These are phyloP conservation scores for Fusarium sp. DNA, from an alignment of 2,329 filamentous ascomycete species.

Conservation along the genomic window DNA sequence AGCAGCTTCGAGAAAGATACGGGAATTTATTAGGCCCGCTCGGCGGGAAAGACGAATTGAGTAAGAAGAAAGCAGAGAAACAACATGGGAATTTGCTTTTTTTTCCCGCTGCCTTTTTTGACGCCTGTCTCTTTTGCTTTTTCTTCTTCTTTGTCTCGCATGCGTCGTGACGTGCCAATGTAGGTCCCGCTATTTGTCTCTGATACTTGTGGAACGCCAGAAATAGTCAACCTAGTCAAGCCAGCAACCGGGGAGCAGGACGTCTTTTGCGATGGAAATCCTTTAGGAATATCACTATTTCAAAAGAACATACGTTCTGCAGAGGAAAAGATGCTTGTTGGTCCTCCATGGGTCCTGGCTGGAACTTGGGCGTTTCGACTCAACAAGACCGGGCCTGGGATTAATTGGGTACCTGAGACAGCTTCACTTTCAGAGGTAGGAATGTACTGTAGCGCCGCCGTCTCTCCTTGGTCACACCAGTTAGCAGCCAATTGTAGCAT, in stretches of 20 bases:
- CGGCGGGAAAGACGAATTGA: neutral
- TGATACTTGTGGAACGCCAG: constrained; percentile 14
- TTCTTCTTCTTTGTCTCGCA: constrained; percentile 24
- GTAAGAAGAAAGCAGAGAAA: constrained; percentile 5
- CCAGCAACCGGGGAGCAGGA: constrained; percentile 33
- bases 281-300: neutral
- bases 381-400: constrained; percentile 10
- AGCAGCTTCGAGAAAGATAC: constrained; percentile 31
- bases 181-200: constrained; percentile 33
- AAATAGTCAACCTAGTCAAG: constrained; percentile 6
- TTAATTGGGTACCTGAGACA: constrained; percentile 22
- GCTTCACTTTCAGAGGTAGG: constrained; percentile 11
- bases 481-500: constrained; percentile 5
- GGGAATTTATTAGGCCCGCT: constrained; percentile 8
- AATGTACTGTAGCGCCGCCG: constrained; percentile 21
- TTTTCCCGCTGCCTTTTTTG: neutral
- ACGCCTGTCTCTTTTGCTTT: constrained; percentile 3
- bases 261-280: constrained; percentile 2
- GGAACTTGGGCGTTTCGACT: constrained; percentile 14
- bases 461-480: constrained; percentile 18
- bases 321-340: constrained; percentile 11
- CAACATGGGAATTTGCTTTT: constrained; percentile 11
- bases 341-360: neutral
- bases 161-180: constrained; percentile 21
- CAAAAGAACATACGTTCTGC: constrained; percentile 3